Base-by-base conservation (phyloP, 1,284 basidiomycete genomes). In the Rhizoctonia solani region DNA sequence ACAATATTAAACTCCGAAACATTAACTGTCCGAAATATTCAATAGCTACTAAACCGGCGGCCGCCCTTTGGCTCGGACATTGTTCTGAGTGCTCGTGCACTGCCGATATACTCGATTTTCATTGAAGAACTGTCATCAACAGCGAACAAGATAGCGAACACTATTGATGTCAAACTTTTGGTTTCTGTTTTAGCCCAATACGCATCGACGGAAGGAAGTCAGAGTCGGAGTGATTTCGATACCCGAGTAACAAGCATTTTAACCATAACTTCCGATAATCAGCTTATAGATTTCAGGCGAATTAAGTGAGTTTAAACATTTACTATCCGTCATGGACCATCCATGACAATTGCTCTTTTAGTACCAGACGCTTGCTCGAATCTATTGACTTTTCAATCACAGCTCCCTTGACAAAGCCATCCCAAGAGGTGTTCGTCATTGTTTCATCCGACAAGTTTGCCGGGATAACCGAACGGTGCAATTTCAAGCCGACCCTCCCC, bases 201-300 rank as follows among this genome's bases (percentile, higher is more conserved):
- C 5, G 54, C 76, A 0, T 72, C 25, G 76, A 80, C 59, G 27
- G 76, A 74, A 63, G 41, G 68, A 13, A 56, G 44, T 70, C 19
- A 68, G 76, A 71, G 70, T 70, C 59, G 67, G 54, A 85, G 83
- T 74, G 88, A 82, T 72, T 71, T 70, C 2, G 85, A 82, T 71
- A 66, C 49, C 14, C 74, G 87, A 68, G 85, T 85, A 81, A 90
- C 90, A 0, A 79, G 81, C 21, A 80, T 93, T n/a, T 75, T 92
- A 53, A 87, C 87, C 3, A 66, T 89, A 37, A 90, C 87, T 0
- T 91, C 89, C 1, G 89, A 91, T 73, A 74, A 84, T 72, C 81
- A 84, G 34, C 84, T 88, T 63, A 74, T 92, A 67, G 90, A 93
- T 74, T 92, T 89, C 73, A 86, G 90, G 46, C 83, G 88, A 32